A percentile compares a stretch with the other conserved stretches of the same genome.
These are phyloP conservation scores for Ampelomyces quisqualis DNA, from an alignment of 2,329 filamentous ascomycete genomes.

Conservation along the genomic window DNA sequence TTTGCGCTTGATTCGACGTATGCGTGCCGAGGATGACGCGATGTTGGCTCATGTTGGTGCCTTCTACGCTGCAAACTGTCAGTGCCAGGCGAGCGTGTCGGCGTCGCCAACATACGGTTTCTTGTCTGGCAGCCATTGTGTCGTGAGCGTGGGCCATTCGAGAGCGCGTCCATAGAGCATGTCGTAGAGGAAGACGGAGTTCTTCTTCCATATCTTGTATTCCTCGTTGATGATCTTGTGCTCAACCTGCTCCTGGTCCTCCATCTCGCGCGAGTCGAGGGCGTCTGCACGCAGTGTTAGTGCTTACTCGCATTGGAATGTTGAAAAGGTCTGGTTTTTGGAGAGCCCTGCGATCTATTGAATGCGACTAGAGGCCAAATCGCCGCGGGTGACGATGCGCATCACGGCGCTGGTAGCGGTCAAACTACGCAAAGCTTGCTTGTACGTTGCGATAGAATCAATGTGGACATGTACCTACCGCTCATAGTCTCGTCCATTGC, in stretches of 20 bases:
- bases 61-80: slow-evolving; percentile 52
- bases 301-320: too few relatives aligned
- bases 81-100: slow-evolving; percentile 40
- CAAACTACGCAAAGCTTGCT: slow-evolving; percentile 1
- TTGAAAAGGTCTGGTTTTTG: too few relatives aligned
- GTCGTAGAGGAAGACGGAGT: slow-evolving; percentile 96
- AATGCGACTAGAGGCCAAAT: too few relatives aligned
- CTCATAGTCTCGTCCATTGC: slow-evolving; percentile 45
- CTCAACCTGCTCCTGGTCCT: slow-evolving; percentile 71
- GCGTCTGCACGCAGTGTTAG: slow-evolving; percentile 42
- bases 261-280: slow-evolving; percentile 50
- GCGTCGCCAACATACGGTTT: slow-evolving; percentile 23
- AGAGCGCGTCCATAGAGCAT: slow-evolving; percentile 92
- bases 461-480: slow-evolving; percentile 21
- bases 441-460: neutral
- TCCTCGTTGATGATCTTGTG: slow-evolving; percentile 97
- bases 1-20: slow-evolving; percentile 79
- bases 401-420: too few relatives aligned
- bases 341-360: too few relatives aligned
- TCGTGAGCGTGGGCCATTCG: slow-evolving; percentile 95
- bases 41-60: slow-evolving; percentile 84
- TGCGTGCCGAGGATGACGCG: slow-evolving; percentile 92
- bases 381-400: too few relatives aligned
- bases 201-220: slow-evolving; percentile 99
- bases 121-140: slow-evolving; percentile 93